Base-by-base conservation (phyloP, 2,329 filamentous ascomycete species). In the Fusarium denticulatum region DNA sequence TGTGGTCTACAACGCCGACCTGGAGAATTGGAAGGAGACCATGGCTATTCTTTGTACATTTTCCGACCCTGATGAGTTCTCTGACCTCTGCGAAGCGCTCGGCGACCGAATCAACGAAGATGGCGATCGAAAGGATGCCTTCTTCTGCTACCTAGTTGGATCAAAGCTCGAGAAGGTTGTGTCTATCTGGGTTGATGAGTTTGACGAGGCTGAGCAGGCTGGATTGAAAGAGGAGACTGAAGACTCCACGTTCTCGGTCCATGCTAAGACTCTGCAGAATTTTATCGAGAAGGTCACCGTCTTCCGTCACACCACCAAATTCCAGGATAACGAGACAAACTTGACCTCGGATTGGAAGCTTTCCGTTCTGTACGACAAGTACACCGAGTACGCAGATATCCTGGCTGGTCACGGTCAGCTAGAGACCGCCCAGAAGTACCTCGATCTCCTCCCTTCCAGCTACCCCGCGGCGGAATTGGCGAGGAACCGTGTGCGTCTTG, bases 201-300 rank as follows among this genome's bases (percentile, higher is more conserved):
- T 98, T 22, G 89, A 94, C 74, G 95, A 98, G 83, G 89, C 91
- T 30, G 95, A 98, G 82, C 90, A 92, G 77, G 90, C 91, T 49
- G 91, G 90, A 18, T 86, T 97, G 70, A 88, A 94, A 77, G 88
- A 92, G 71, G 87, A 89, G 26, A 88, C 88, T 30, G 90, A 90
- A 39, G 94, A 95, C 78, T 96, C 94, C 28, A 93, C 91, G 65
- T 99, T 98, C 84, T 97, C 96, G 0, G 91, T 98, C 56, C 96
- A 98, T 78, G 95, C 96, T 62, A 91, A 91, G 70, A 92, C 93
- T 52, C 86, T 99, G 47, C 96, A 98, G 82, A 92, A 93, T 74
- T 96, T 99, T 80, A 97, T 99, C 71, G 96, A 99, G 85, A 99
- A 99, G 87, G 96, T 99, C 52, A 97, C 95, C 0, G 90, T 99